These are phyloP conservation scores for Pichia kluyveri DNA, from an alignment of 805 yeast species.

Conservation along the genomic window DNA sequence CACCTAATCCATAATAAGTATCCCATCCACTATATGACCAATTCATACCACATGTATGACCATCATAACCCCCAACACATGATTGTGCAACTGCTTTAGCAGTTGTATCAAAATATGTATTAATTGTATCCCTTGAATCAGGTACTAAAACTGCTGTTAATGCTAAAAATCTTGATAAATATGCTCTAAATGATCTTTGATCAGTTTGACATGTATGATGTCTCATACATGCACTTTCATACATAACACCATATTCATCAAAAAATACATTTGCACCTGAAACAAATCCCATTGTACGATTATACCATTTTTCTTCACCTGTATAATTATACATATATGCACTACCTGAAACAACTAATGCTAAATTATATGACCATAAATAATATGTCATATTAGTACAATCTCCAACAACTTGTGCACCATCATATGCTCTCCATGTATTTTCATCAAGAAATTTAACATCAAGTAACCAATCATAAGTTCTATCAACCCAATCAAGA, in stretches of 20 bases:
- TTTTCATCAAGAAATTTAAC: slow-evolving; percentile 37
- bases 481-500: slow-evolving; percentile 61
- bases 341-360: slow-evolving; percentile 66
- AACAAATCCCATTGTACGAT: slow-evolving; percentile 47
- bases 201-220: slow-evolving; percentile 63
- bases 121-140: slow-evolving; percentile 31
- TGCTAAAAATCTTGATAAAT: slow-evolving; percentile 66
- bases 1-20: slow-evolving; percentile 64
- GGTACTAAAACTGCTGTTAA: slow-evolving; percentile 68
- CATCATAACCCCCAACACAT: slow-evolving; percentile 68
- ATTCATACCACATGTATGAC: slow-evolving; percentile 65
- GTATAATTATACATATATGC: slow-evolving; percentile 78
- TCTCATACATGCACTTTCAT: slow-evolving; percentile 79
- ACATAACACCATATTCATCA: slow-evolving; percentile 42
- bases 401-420: slow-evolving; percentile 49
- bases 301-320: slow-evolving; percentile 53
- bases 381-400: slow-evolving; percentile 51
- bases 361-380: slow-evolving; percentile 87
- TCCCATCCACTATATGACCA: slow-evolving; percentile 61
- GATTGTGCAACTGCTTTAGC: slow-evolving; percentile 64
- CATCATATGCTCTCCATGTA: slow-evolving; percentile 53
- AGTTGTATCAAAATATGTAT: slow-evolving; percentile 33
- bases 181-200: slow-evolving; percentile 89
- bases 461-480: slow-evolving; percentile 73
- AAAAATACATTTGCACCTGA: slow-evolving; percentile 49